These are phyloP conservation scores for Penicillium desertorum DNA, from an alignment of 495 filamentous ascomycete genomes.

Conservation along the genomic window DNA sequence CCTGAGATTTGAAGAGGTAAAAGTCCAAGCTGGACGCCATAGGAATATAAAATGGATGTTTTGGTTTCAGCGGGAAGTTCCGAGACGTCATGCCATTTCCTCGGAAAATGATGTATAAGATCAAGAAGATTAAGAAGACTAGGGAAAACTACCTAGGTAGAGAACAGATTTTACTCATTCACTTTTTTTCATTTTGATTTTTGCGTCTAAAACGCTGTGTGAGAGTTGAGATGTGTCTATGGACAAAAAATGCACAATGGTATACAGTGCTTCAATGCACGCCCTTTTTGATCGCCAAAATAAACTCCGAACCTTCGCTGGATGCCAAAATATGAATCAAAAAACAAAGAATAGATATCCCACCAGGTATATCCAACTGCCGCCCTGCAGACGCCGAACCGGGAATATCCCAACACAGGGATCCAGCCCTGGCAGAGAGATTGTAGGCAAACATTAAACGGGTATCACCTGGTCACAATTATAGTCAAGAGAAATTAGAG, in stretches of 20 bases:
- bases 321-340: constrained; percentile 32
- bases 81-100: constrained; percentile 14
- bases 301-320: constrained; percentile 39
- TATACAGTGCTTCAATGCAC: constrained; percentile 32
- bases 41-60: not conserved
- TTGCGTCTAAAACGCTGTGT: constrained; percentile 22
- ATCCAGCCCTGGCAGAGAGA: constrained; percentile 43
- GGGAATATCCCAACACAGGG: constrained; percentile 34
- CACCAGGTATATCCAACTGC: constrained; percentile 30
- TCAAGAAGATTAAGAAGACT: not conserved
- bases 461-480: constrained; percentile 24
- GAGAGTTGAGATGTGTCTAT: constrained; percentile 45
- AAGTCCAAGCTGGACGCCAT: not conserved
- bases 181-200: constrained; percentile 32
- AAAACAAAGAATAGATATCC: constrained; percentile 22
- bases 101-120: not conserved
- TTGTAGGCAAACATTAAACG: constrained; percentile 26
- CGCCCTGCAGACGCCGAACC: constrained; percentile 35
- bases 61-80: constrained; percentile 1
- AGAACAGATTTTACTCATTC: constrained; percentile 16
- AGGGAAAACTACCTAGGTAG: too few relatives aligned
- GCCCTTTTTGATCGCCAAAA: constrained; percentile 26
- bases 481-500: constrained; percentile 27
- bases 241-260: constrained; percentile 30
- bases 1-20: not conserved